These are phyloP conservation scores for Marchantia polymorpha DNA, from an alignment of 225 moss, liverwort and hornwort genomes.

Conservation along the genomic window DNA sequence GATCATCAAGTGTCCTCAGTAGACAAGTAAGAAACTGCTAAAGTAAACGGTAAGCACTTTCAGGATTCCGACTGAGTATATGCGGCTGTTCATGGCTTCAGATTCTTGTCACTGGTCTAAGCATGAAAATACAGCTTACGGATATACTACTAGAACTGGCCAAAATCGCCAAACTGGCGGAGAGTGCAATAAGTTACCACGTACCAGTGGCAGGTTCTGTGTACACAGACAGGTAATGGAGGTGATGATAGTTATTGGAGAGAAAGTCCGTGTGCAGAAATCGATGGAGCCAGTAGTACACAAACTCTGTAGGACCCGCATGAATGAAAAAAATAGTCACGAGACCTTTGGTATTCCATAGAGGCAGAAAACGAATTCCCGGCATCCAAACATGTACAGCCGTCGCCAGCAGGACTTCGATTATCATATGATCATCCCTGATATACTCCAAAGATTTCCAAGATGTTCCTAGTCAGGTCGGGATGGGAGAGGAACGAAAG, in stretches of 20 bases:
- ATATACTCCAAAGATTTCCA: neutral
- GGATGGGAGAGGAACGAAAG: too few relatives aligned
- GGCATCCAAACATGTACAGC: constrained; percentile 58
- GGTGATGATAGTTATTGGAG: constrained; percentile 51
- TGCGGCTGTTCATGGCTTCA: too few relatives aligned
- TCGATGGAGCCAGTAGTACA: constrained; percentile 85
- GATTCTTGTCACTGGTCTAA: too few relatives aligned
- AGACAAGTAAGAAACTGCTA: too few relatives aligned
- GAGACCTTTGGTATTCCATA: constrained; percentile 62
- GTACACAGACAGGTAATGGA: constrained; percentile 60
- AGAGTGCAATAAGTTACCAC: neutral
- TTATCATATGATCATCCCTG: constrained; percentile 79
- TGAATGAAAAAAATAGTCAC: constrained; percentile 47
- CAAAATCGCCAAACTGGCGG: too few relatives aligned
- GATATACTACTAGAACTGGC: too few relatives aligned
- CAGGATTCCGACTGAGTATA: too few relatives aligned
- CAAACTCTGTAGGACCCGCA: constrained; percentile 53
- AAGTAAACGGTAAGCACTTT: too few relatives aligned
- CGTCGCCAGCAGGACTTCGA: constrained; percentile 59
- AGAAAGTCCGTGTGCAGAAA: constrained; percentile 47
- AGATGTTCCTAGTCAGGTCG: too few relatives aligned
- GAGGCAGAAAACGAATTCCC: constrained; percentile 57
- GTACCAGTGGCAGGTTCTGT: constrained; percentile 70
- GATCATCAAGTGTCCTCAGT: too few relatives aligned
- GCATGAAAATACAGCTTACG: too few relatives aligned